Evolutionary conservation across 306 rosid genomes (phyloP).

Genomic region (Fagus sylvatica): DNA sequence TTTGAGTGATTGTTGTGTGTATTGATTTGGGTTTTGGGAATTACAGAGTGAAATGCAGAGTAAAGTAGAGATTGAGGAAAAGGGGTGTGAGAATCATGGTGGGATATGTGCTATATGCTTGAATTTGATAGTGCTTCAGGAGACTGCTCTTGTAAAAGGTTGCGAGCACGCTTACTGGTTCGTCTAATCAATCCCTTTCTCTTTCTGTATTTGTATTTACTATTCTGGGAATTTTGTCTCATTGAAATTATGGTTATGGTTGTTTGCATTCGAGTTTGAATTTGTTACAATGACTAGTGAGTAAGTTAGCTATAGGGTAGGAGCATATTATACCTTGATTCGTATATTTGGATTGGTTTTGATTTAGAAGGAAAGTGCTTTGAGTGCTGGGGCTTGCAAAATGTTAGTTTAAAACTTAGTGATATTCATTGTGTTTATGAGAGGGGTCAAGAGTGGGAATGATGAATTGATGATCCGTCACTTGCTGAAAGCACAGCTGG

Average conservation of each 20-base stretch:
- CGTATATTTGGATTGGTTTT: not conserved
- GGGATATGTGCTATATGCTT: constrained; percentile 79
- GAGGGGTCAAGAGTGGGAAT: not conserved
- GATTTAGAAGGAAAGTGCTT: not conserved
- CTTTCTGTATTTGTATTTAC: not conserved
- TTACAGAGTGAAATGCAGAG: constrained; percentile 46
- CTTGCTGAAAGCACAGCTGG: not conserved
- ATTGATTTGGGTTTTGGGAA: constrained; percentile 13
- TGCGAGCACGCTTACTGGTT: constrained; percentile 99
- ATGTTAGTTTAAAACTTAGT: not conserved
- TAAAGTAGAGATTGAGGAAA: constrained; percentile 33
- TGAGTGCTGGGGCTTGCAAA: not conserved
- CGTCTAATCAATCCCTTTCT: constrained; percentile 37
- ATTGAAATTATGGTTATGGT: constrained; percentile 14
- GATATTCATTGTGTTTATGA: not conserved
- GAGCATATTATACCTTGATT: too few relatives aligned
- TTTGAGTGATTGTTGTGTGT: constrained; percentile 8
- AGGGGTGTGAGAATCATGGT: constrained; percentile 52
- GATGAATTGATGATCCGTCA: not conserved
- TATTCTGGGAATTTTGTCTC: not conserved
- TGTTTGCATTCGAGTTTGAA: not conserved
- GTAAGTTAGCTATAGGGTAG: too few relatives aligned
- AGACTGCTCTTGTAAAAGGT: constrained; percentile 84
- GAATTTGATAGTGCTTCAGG: constrained; percentile 66
- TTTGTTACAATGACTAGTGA: not conserved